phyloP scores from a whole-genome alignment of 441 rosid species.

The Adansonia gregorii region DNA sequence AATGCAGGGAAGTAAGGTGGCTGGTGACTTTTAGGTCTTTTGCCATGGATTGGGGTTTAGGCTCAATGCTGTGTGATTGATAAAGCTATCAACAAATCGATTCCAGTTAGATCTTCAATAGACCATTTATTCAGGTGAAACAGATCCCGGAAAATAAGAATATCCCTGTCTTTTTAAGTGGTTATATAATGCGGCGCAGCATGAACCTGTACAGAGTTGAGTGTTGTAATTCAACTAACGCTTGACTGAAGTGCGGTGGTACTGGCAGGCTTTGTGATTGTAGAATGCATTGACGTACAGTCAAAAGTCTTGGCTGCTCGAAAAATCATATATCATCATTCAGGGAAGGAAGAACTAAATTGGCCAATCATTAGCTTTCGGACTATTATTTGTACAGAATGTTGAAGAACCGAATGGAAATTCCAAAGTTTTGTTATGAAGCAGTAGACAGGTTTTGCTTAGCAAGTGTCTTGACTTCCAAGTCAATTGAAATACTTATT shows the following conservation, averaged over 20 bases:
- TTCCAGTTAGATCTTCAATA: constrained; percentile 23
- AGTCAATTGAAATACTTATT: constrained; percentile 24
- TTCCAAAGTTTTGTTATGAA: constrained; percentile 31
- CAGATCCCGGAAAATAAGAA: constrained; percentile 29
- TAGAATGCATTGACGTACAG: background rate
- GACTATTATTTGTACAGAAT: constrained; percentile 38
- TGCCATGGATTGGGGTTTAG: constrained; percentile 19
- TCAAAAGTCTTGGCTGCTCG: constrained; percentile 15
- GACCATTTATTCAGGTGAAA: constrained; percentile 7
- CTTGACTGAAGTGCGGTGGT: constrained; percentile 24
- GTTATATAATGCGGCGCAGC: constrained; percentile 22
- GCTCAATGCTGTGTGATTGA: constrained; percentile 17
- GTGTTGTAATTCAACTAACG: constrained; percentile 32
- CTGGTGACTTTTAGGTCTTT: constrained; percentile 15
- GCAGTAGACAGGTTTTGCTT: too few relatives aligned
- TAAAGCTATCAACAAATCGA: constrained; percentile 24
- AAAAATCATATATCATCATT: constrained; percentile 38
- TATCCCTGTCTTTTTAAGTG: constrained; percentile 21
- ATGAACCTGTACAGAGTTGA: constrained; percentile 36
- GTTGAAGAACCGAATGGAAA: constrained; percentile 37
- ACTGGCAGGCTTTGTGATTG: constrained; percentile 19
- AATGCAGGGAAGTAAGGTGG: constrained; percentile 13
- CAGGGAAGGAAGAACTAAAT: constrained; percentile 26
- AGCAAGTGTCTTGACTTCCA: too few relatives aligned
- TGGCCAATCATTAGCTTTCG: constrained; percentile 28